A percentile compares a stretch with the other conserved stretches of the same genome.
Evolutionary conservation across 352 stramenopile genomes (phyloP).

Genomic region (Globisporangium parvum): DNA sequence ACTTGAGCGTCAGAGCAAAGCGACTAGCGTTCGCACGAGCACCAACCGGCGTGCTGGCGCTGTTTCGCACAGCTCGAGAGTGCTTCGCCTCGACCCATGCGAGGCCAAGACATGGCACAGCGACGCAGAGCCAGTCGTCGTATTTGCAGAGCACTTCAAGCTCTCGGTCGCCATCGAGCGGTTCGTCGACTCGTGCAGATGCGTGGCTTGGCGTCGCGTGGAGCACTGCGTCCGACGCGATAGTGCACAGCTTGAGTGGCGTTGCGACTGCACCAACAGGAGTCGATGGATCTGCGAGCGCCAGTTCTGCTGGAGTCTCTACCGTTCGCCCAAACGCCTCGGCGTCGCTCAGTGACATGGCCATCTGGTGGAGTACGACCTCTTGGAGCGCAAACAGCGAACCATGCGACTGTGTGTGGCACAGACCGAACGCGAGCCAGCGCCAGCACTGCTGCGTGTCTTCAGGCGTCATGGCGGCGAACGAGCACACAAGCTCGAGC

Average conservation of each 20-base stretch:
- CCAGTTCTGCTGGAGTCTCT: neutral
- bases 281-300: neutral
- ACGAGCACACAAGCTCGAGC: neutral
- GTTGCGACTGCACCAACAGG: neutral
- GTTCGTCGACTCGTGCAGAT: neutral
- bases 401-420: neutral
- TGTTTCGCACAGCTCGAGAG: neutral
- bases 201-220: neutral
- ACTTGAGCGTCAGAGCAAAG: neutral
- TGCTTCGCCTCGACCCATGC: neutral
- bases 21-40: too few species aligned
- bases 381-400: neutral
- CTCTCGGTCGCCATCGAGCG: neutral
- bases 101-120: neutral
- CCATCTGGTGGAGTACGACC: neutral
- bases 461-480: neutral
- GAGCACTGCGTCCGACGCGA: neutral
- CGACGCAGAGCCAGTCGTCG: too few species aligned
- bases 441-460: neutral
- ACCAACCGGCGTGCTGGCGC: too few species aligned
- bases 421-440: conserved; percentile 5
- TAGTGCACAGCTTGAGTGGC: neutral
- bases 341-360: neutral
- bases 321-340: neutral
- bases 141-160: too few species aligned